A percentile compares a stretch with the other conserved stretches of the same genome.
Evolutionary conservation across 139 green algal species (phyloP).

Genomic region (Penium margaritaceum): DNA sequence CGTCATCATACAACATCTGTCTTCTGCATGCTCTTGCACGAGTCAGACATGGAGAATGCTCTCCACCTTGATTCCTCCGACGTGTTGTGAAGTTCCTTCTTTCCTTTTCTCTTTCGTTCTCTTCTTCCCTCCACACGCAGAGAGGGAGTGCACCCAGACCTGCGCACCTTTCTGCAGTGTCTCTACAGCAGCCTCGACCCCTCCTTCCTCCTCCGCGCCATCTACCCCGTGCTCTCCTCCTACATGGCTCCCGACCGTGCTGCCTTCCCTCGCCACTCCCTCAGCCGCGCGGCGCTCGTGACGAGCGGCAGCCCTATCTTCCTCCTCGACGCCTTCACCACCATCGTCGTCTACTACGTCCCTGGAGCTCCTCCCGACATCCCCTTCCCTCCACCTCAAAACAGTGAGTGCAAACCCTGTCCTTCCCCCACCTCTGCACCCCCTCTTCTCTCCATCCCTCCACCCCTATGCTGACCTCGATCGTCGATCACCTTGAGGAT

Average conservation of each 20-base stretch:
- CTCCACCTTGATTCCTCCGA: too few relatives aligned
- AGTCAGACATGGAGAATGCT: too few relatives aligned
- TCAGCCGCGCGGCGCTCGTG: slow-evolving; percentile 57
- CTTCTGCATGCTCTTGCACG: too few relatives aligned
- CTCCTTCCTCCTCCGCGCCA: slow-evolving; percentile 56
- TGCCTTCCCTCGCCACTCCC: slow-evolving; percentile 59
- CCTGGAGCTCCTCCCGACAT: slow-evolving; percentile 40
- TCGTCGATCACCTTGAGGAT: too few relatives aligned
- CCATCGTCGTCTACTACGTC: slow-evolving; percentile 62
- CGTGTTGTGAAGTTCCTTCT: too few relatives aligned
- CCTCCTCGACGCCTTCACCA: slow-evolving; percentile 74
- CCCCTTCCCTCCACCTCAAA: slow-evolving; percentile 65
- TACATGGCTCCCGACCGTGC: slow-evolving; percentile 52
- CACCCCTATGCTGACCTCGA: too few relatives aligned
- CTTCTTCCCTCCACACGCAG: too few relatives aligned
- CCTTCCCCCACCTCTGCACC: too few relatives aligned
- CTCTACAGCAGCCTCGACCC: slow-evolving; percentile 61
- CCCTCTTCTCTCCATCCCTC: too few relatives aligned
- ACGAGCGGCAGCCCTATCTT: slow-evolving; percentile 63
- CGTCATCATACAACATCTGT: too few relatives aligned
- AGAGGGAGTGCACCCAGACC: slow-evolving; percentile 60
- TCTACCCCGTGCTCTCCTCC: slow-evolving; percentile 71
- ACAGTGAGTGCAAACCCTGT: slow-evolving; percentile 32
- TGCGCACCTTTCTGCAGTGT: slow-evolving; percentile 52
- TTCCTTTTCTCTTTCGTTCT: too few relatives aligned